Conservation (phyloP, 176 grass and related monocot species). For the Bromus sterilis region DNA sequence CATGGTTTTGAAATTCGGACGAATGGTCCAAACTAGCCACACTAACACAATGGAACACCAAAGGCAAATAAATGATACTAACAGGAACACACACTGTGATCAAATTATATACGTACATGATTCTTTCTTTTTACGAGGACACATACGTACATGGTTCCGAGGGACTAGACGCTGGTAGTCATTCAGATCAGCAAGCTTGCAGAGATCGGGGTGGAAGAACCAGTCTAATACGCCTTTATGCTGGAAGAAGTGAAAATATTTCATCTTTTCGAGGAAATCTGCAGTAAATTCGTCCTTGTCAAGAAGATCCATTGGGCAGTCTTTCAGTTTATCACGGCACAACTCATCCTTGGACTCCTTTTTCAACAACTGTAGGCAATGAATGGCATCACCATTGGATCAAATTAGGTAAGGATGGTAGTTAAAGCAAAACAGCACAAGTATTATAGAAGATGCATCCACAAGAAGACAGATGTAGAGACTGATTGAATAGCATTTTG, state of each 20-base stretch:
- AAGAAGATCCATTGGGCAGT: neutral
- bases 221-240: neutral
- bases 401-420: neutral
- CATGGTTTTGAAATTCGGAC: neutral
- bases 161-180: constrained; percentile 26
- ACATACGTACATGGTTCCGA: neutral
- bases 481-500: neutral
- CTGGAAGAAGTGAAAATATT: neutral
- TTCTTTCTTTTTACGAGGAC: no score
- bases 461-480: neutral
- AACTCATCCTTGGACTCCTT: neutral
- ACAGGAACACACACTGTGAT: neutral
- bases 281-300: neutral
- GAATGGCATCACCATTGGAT: neutral
- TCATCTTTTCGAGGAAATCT: neutral
- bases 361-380: neutral
- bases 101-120: neutral
- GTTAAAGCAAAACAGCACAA: neutral
- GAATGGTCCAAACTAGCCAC: neutral
- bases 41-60: neutral
- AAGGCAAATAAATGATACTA: neutral
- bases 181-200: neutral
- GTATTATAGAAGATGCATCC: neutral
- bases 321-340: neutral
- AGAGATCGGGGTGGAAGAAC: constrained; percentile 4